phyloP scores from a whole-genome alignment of 306 rosid species.

The Sicyos edulis region DNA sequence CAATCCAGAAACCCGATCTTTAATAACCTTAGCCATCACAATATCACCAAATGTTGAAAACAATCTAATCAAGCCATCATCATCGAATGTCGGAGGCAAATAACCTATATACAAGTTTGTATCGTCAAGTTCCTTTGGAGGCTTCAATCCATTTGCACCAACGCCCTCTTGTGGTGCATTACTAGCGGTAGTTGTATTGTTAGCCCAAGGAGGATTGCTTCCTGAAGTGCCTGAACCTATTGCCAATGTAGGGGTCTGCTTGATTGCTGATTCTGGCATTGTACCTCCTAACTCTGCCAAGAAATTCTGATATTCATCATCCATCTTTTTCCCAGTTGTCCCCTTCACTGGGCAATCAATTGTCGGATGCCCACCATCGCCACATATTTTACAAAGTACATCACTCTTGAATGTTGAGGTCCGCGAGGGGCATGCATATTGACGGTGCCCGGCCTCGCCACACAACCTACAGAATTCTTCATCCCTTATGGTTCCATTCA shows the following conservation, averaged over 20 bases:
- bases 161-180: conserved; percentile 51
- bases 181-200: conserved; percentile 35
- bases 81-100: conserved; percentile 89
- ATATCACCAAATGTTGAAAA: conserved; percentile 93
- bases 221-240: conserved; percentile 69
- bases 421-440: conserved; percentile 85
- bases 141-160: conserved; percentile 58
- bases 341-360: conserved; percentile 98
- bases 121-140: conserved; percentile 75
- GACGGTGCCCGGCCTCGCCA: conserved; percentile 96
- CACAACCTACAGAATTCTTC: conserved; percentile 92
- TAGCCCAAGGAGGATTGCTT: conserved; percentile 92
- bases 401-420: conserved; percentile 83
- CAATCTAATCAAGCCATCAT: conserved; percentile 73
- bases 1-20: conserved; percentile 66
- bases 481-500: conserved; percentile 95
- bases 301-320: conserved; percentile 82
- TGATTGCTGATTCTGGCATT: conserved; percentile 38
- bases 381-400: conserved; percentile 89
- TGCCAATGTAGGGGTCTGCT: conserved; percentile 35
- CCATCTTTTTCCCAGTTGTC: conserved; percentile 52
- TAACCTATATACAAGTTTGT: conserved; percentile 94
- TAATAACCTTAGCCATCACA: conserved; percentile 94
- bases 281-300: conserved; percentile 80
- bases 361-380: conserved; percentile 97